Conservation (phyloP, 139 green algal genomes). For the Chlamydomonas asymmetrica region DNA sequence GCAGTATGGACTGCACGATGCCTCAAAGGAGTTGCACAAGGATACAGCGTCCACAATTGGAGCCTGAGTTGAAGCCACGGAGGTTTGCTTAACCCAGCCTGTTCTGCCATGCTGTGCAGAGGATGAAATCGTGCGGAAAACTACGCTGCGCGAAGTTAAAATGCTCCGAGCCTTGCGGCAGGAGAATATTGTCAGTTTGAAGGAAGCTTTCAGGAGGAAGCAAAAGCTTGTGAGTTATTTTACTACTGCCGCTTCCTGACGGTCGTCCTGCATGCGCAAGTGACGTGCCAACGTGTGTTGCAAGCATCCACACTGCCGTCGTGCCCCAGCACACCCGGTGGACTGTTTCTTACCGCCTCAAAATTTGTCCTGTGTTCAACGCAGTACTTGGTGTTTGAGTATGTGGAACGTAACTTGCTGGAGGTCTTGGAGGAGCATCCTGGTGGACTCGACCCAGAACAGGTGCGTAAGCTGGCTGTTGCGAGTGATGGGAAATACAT, state of each 20-base stretch:
- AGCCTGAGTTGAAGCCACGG: too few relatives aligned
- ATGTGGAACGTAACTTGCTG: slow-evolving; percentile 82
- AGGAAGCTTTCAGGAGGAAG: slow-evolving; percentile 85
- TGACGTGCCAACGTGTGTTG: background rate
- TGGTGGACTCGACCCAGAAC: slow-evolving; percentile 51
- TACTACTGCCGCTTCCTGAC: too few relatives aligned
- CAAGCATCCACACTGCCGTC: background rate
- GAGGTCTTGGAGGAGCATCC: slow-evolving; percentile 75
- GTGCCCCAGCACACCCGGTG: background rate
- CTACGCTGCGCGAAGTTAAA: slow-evolving; percentile 85
- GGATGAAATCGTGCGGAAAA: slow-evolving; percentile 83
- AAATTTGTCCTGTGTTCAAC: background rate
- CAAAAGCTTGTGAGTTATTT: slow-evolving; percentile 73
- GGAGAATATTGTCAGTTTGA: slow-evolving; percentile 85
- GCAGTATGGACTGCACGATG: too few relatives aligned
- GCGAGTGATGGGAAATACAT: background rate
- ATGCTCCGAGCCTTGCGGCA: slow-evolving; percentile 78
- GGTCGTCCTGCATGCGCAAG: background rate
- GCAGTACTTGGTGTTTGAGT: slow-evolving; percentile 93
- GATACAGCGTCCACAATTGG: too few relatives aligned
- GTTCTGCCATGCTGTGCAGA: slow-evolving; percentile 65
- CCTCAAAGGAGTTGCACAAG: too few relatives aligned
- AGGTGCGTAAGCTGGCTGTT: slow-evolving; percentile 28
- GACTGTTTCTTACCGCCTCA: background rate
- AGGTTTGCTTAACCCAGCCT: too few relatives aligned